A percentile compares a stretch with the other conserved stretches of the same genome.
Conservation (phyloP, 768 basidiomycete species). For the Rhizopogon vinicolor region DNA sequence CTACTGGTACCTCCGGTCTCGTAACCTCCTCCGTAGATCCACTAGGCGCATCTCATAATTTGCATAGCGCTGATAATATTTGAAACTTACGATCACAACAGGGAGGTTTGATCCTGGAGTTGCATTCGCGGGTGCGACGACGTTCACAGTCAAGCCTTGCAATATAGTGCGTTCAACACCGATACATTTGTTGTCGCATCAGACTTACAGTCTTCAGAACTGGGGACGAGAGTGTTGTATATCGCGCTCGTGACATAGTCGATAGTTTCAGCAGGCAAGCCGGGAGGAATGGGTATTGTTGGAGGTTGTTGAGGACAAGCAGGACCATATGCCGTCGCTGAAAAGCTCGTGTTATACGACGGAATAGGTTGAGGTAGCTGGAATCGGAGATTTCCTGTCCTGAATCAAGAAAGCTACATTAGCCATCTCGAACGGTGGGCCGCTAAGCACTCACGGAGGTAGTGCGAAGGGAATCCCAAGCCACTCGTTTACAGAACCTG, state of each 20-base stretch:
- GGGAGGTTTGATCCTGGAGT: constrained; percentile 42
- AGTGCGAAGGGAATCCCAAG: constrained; percentile 52
- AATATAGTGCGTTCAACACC: neutral
- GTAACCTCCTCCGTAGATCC: constrained; percentile 33
- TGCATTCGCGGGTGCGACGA: constrained; percentile 39
- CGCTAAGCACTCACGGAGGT: constrained; percentile 39
- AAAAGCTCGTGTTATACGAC: constrained; percentile 25
- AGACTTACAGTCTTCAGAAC: constrained; percentile 43
- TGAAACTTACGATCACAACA: constrained; percentile 43
- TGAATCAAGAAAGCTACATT: too few species aligned
- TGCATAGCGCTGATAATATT: neutral
- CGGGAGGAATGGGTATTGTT: constrained; percentile 8
- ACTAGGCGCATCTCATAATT: constrained; percentile 13
- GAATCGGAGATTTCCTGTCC: too few species aligned
- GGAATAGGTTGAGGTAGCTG: constrained; percentile 18
- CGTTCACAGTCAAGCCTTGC: constrained; percentile 47
- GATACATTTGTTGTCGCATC: neutral
- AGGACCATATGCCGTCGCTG: constrained; percentile 30
- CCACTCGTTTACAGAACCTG: constrained; percentile 33
- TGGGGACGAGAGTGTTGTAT: constrained; percentile 24
- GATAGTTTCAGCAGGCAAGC: constrained; percentile 12
- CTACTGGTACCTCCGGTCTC: constrained; percentile 18
- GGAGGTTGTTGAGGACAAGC: constrained; percentile 34
- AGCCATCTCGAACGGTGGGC: too few species aligned
- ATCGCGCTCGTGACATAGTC: constrained; percentile 23